Evolutionary conservation across 2,329 filamentous ascomycete species (phyloP).

Genomic region (Myriangium duriaei): DNA sequence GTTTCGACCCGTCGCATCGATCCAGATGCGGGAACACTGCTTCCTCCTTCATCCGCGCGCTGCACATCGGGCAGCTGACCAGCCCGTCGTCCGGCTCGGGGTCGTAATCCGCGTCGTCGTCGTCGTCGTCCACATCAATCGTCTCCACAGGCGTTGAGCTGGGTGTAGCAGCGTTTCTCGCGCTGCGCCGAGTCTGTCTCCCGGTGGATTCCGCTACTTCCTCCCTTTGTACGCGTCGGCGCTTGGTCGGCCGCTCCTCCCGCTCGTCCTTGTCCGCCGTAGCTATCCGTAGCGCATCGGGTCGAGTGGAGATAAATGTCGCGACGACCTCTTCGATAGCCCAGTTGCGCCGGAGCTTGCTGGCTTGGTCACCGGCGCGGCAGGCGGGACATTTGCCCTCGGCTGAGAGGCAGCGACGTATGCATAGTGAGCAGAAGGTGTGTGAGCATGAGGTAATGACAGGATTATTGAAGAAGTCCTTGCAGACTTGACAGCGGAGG

Average conservation of each 20-base stretch:
- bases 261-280: slow-evolving; percentile 26
- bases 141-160: too few species aligned
- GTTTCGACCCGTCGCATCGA: slow-evolving; percentile 37
- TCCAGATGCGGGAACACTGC: slow-evolving; percentile 74
- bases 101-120: slow-evolving; percentile 25
- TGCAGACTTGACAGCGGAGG: slow-evolving; percentile 91
- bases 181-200: slow-evolving; percentile 21
- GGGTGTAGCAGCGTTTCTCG: slow-evolving; percentile 19
- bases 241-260: slow-evolving; percentile 32
- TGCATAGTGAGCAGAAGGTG: slow-evolving; percentile 94
- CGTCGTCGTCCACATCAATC: slow-evolving; percentile 25
- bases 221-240: slow-evolving; percentile 25
- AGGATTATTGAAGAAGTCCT: slow-evolving; percentile 89
- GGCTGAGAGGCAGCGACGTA: slow-evolving; percentile 67
- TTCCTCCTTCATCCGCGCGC: slow-evolving; percentile 63
- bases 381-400: slow-evolving; percentile 86
- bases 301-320: slow-evolving; percentile 56
- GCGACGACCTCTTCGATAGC: slow-evolving; percentile 74
- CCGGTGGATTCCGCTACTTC: slow-evolving; percentile 16
- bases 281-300: slow-evolving; percentile 52
- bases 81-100: slow-evolving; percentile 54
- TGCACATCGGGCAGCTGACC: slow-evolving; percentile 77
- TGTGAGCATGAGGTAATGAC: slow-evolving; percentile 93
- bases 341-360: slow-evolving; percentile 74
- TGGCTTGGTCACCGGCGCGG: slow-evolving; percentile 64